Evolutionary conservation across 495 filamentous ascomycete species (phyloP), one percentile per base, ranked within the genome.

Genomic region (Podospora anserina): DNA sequence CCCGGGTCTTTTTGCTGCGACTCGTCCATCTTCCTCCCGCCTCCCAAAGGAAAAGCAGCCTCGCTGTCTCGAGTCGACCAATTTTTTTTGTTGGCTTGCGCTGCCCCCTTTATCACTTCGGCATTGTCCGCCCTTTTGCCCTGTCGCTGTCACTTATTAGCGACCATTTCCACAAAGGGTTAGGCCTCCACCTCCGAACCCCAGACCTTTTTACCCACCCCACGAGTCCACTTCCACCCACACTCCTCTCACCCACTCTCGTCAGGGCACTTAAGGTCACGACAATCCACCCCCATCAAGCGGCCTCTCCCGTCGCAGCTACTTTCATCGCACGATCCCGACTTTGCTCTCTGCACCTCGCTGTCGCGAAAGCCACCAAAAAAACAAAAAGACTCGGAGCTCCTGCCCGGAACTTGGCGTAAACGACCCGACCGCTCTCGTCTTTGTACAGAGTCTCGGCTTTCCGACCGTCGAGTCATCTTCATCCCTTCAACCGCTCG

Each of bases 101-200:
- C 27, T 30, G 59, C 57, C 27, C 1, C 60, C 68, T 70, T 70
- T 70, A 65, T 70, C 39, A 61, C 54, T 59, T 59, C 56, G 54
- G 32, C 69, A 44, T 58, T 68, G 65, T 64, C 55, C 60, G 53
- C 56, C 28, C 28, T 59, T 61, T 68, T 61, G 60, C 61, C 34
- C 30, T 54, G 19, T 20, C 57, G 30, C 39, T 65, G 18, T 55
- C n/a, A 54, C 28, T 70, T 56, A 63, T 44, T 11, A 49, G 16
- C 23, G n/a, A 23, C 68, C 68, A 66, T n/a, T 59, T 70, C 69
- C 66, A 49, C 64, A 71, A 55, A 58, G 27, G 66, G 69, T 63
- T 26, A 71, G 69, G 53, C 65, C 60, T 20, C 13, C 44, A 15
- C 66, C 65, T 71, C 61, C 67, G 63, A 65, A 67, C 23, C 66